Conservation (phyloP, 2,329 filamentous ascomycete genomes). For the Colletotrichum viniferum region DNA sequence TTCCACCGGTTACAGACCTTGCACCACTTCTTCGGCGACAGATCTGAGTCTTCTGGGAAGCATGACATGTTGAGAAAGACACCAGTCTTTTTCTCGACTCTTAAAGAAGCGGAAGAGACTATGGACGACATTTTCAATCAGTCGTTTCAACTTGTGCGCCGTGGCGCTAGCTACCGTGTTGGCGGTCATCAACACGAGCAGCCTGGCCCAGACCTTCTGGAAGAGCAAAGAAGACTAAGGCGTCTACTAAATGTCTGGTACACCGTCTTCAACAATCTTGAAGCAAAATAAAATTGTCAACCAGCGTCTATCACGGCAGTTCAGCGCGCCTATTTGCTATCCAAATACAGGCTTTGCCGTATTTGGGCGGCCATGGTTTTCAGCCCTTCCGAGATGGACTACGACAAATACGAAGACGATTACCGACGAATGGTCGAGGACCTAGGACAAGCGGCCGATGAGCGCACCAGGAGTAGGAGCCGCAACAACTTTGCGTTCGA, state of each 20-base stretch:
- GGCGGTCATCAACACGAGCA: neutral
- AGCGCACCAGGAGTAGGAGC: neutral
- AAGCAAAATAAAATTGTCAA: neutral
- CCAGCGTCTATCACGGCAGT: neutral
- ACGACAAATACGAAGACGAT: conserved; percentile 35
- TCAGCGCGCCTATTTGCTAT: neutral
- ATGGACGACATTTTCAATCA: conserved; percentile 32
- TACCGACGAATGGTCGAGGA: conserved; percentile 42
- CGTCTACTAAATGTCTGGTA: neutral
- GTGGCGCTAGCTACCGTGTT: conserved; percentile 29
- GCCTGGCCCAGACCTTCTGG: conserved; percentile 19
- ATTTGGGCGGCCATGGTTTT: neutral
- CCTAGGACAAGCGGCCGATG: conserved; percentile 6
- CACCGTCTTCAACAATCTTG: conserved; percentile 26
- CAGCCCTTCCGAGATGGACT: conserved; percentile 31
- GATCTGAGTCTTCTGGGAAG: conserved; percentile 15
- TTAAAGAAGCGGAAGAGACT: conserved; percentile 32
- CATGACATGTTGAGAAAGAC: neutral
- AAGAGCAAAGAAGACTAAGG: neutral
- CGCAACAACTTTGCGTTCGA: neutral
- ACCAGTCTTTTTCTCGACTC: neutral
- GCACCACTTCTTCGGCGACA: neutral
- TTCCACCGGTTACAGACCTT: neutral
- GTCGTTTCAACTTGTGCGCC: conserved; percentile 32
- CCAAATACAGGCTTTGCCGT: neutral